These are phyloP conservation scores for Trametes gibbosa DNA, from an alignment of 768 basidiomycete species.

Conservation along the genomic window DNA sequence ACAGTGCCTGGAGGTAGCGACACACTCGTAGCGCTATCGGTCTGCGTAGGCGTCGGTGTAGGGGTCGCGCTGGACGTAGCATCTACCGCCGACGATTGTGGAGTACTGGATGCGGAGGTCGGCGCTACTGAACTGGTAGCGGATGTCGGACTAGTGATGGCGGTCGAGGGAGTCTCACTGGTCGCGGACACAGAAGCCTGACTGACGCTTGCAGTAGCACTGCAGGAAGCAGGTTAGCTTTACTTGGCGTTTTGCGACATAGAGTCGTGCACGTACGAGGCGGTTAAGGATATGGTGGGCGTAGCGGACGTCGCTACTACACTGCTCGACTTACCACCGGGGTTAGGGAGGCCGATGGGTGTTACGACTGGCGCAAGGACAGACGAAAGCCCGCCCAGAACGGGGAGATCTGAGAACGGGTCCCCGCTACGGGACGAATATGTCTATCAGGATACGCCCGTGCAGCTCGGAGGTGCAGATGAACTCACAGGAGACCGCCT, in stretches of 20 bases:
- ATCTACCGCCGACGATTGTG: not conserved
- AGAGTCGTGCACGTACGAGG: not conserved
- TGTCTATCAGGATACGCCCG: not conserved
- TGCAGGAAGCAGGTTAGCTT: too few relatives aligned
- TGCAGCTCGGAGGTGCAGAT: too few relatives aligned
- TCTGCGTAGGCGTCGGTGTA: not conserved
- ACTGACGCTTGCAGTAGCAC: too few relatives aligned
- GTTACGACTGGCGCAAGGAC: not conserved
- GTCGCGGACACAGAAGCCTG: not conserved
- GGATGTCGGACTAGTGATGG: slow-evolving; percentile 1
- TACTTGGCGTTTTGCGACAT: too few relatives aligned
- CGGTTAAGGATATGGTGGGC: slow-evolving; percentile 1
- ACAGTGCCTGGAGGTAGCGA: not conserved
- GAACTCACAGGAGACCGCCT: not conserved
- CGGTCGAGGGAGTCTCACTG: not conserved
- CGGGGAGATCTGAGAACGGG: not conserved
- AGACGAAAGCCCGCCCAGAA: not conserved
- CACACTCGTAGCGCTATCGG: not conserved
- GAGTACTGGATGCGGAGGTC: slow-evolving; percentile 2
- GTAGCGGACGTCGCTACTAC: not conserved
- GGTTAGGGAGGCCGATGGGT: not conserved
- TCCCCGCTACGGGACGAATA: not conserved
- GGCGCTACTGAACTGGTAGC: slow-evolving; percentile 2
- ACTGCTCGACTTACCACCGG: not conserved
- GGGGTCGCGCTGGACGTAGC: not conserved